These are phyloP conservation scores for Schizochytrium sp. DNA, from an alignment of 108 stramenopile species.

Conservation along the genomic window DNA sequence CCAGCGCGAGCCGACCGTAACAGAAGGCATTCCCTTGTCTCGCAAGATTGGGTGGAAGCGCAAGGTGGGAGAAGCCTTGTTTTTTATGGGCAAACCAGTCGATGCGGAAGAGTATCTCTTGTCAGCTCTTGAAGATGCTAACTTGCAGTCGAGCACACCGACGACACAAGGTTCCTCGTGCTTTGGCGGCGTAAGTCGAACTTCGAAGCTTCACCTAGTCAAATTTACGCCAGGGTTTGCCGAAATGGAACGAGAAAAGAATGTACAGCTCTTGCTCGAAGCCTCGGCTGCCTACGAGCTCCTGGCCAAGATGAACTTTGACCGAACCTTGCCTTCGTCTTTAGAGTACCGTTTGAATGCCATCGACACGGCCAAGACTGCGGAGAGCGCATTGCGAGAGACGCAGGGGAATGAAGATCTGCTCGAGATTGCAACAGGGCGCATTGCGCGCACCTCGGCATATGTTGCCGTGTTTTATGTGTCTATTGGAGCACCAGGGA, in stretches of 20 bases:
- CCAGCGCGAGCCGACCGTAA: neutral
- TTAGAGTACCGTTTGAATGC: neutral
- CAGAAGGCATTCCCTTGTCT: neutral
- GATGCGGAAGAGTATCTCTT: neutral
- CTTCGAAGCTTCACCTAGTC: neutral
- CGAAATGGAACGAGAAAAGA: neutral
- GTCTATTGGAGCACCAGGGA: neutral
- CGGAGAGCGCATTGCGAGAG: neutral
- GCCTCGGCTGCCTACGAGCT: neutral
- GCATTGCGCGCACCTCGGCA: neutral
- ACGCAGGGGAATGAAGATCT: neutral
- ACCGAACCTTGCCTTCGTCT: neutral
- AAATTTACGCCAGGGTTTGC: neutral
- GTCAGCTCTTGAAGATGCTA: neutral
- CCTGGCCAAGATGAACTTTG: neutral
- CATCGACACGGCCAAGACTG: neutral
- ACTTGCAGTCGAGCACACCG: neutral
- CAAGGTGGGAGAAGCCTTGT: neutral
- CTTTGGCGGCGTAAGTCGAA: neutral
- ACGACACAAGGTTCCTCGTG: neutral
- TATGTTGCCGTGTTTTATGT: neutral
- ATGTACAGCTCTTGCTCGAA: neutral
- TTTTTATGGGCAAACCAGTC: neutral
- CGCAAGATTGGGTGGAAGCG: constrained; percentile 18
- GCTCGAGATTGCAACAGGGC: neutral